Base-by-base conservation (phyloP, 805 yeast species). In the Saccharomyces eubayanus region DNA sequence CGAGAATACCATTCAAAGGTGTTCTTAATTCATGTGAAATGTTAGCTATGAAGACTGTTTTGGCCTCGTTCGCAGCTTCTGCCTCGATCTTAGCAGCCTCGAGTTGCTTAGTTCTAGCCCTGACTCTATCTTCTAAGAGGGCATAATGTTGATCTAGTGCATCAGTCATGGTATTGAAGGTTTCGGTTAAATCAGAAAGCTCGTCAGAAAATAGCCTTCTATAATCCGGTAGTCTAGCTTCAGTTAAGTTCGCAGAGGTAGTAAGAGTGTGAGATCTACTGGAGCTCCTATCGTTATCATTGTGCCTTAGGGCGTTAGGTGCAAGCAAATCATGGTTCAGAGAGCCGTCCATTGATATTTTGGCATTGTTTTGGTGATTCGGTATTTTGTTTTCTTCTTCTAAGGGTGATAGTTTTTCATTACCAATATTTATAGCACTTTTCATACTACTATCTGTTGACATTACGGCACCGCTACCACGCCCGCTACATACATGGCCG, bases 11-110 rank as follows among this genome's bases (percentile, higher is more conserved):
- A 68, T 94, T 94, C 57, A 94, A 74, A 1, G 99, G 99, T 0
- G 98, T 94, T 61, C 98, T 80, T 64, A 94, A 76, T 72, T 94
- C 99, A 68, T 89, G 97, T 0, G 96, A 88, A 16, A 89, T 90
- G 60, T 91, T 88, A 1, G 97, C 96, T 62, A 89, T 85, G 66
- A 89, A 89, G 6, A 89, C 90, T 6, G 98, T 91, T 65, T 94
- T 94, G 2, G 98, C 96, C 61, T 94, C 97, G 68, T 92, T 92
- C 0, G 99, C 99, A 29, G 86, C 82, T 71, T 92, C 97, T 0
- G 97, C 97, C 65, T 85, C 87, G 30, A 86, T 79, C 62, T 89
- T 87, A 9, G 96, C 94, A 1, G 84, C 85, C 68, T 91, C 97
- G 47, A 92, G 76, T 68, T 92, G 96, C 62, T 81, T 83, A 0